Conservation (phyloP, 2,329 filamentous ascomycete species). For the Nakataea oryzae region DNA sequence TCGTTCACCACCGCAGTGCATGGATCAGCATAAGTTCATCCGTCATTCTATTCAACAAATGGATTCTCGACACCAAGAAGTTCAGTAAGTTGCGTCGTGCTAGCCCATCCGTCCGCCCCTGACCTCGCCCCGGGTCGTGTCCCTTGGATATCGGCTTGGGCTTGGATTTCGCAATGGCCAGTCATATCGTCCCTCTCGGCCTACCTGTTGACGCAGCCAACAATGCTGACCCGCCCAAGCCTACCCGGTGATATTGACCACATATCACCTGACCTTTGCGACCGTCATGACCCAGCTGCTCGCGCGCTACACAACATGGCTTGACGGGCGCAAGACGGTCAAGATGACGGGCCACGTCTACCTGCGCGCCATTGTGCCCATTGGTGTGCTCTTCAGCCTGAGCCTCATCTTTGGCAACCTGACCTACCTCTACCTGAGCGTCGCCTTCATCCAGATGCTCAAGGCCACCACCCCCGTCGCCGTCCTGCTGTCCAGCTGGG, state of each 20-base stretch:
- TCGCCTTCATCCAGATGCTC: conserved; percentile 98
- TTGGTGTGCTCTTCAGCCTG: conserved; percentile 91
- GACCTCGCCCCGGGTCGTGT: too few relatives aligned
- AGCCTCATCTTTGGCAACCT: conserved; percentile 94
- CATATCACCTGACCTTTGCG: conserved; percentile 91
- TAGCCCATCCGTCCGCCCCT: not conserved
- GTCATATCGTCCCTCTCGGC: not conserved
- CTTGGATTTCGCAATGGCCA: not conserved
- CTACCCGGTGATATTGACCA: conserved; percentile 75
- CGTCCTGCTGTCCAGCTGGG: conserved; percentile 83
- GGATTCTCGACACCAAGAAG: conserved; percentile 75
- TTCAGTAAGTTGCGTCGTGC: conserved; percentile 57
- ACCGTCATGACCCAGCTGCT: conserved; percentile 91
- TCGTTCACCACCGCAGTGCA: conserved; percentile 39
- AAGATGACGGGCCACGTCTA: conserved; percentile 97
- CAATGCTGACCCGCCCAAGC: conserved; percentile 26
- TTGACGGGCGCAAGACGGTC: conserved; percentile 90
- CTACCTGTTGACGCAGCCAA: not conserved
- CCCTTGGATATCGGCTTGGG: not conserved
- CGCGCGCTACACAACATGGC: conserved; percentile 76
- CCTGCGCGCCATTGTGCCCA: conserved; percentile 84
- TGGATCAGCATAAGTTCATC: conserved; percentile 92
- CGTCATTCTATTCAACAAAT: conserved; percentile 99
- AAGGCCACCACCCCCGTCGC: conserved; percentile 97
- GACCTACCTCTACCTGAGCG: conserved; percentile 89